These are phyloP conservation scores for Anthoceros angustus DNA, from an alignment of 225 moss, liverwort and hornwort species.

Conservation along the genomic window DNA sequence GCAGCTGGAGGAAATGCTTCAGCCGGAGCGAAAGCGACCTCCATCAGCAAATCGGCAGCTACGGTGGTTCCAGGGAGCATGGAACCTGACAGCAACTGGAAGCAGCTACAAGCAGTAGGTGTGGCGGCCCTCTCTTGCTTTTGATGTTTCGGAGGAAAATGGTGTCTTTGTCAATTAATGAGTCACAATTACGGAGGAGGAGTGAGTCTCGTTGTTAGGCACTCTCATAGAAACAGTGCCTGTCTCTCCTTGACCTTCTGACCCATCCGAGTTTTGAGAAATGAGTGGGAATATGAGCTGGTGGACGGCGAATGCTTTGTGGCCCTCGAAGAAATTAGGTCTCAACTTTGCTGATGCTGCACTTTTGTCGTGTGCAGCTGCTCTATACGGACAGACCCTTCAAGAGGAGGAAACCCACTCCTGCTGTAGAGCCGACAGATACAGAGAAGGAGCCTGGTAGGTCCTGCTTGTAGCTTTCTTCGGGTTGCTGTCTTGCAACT, in stretches of 20 bases:
- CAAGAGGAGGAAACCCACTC: neutral
- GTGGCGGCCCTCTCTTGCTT: slow-evolving; percentile 29
- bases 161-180: neutral
- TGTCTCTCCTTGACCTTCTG: neutral
- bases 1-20: neutral
- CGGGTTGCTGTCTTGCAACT: neutral
- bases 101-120: slow-evolving; percentile 75
- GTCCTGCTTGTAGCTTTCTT: neutral
- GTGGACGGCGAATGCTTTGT: neutral
- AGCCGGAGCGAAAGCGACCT: neutral
- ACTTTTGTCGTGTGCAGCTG: neutral
- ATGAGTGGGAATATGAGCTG: no score
- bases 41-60: neutral
- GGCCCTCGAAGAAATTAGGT: neutral
- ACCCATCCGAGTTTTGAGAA: neutral
- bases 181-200: no score
- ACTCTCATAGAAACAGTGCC: no score
- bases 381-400: neutral
- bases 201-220: no score
- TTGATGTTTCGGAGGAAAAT: neutral
- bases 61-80: neutral
- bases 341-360: neutral
- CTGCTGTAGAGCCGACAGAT: neutral
- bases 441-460: neutral
- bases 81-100: slow-evolving; percentile 47